Evolutionary conservation across 1,139 yeast genomes (phyloP).

Genomic region (Zygotorulaspora mrakii): DNA sequence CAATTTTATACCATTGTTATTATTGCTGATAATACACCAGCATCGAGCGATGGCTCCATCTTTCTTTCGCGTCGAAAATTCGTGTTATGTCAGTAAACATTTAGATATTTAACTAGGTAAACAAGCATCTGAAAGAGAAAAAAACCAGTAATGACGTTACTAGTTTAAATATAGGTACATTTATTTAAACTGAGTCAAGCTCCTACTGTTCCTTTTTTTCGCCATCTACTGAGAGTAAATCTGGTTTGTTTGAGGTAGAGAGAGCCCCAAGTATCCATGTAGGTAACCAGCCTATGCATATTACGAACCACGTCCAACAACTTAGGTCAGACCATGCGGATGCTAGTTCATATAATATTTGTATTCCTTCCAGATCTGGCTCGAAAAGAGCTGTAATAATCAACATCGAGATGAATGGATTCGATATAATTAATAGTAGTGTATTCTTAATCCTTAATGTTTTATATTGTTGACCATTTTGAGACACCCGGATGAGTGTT

Average conservation of each 20-base stretch:
- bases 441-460: constrained; percentile 25
- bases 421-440: constrained; percentile 45
- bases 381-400: constrained; percentile 39
- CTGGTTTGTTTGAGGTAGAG: constrained; percentile 22
- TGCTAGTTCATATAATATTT: constrained; percentile 48
- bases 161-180: neutral
- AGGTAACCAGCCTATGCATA: constrained; percentile 78
- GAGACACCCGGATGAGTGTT: constrained; percentile 48
- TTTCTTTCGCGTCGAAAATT: constrained; percentile 3
- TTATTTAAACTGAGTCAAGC: neutral
- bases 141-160: too few relatives aligned
- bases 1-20: neutral
- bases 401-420: constrained; percentile 50
- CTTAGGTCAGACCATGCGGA: constrained; percentile 67
- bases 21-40: neutral
- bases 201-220: constrained; percentile 13
- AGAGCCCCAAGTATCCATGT: constrained; percentile 61
- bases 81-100: too few relatives aligned
- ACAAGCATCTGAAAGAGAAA: too few relatives aligned
- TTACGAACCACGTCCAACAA: constrained; percentile 83
- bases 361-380: constrained; percentile 38
- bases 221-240: neutral
- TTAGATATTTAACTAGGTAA: too few relatives aligned
- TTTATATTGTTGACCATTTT: constrained; percentile 1
- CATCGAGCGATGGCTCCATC: too few relatives aligned